phyloP scores from a whole-genome alignment of 169 alveolate genomes.

The Plasmodium adleri region DNA sequence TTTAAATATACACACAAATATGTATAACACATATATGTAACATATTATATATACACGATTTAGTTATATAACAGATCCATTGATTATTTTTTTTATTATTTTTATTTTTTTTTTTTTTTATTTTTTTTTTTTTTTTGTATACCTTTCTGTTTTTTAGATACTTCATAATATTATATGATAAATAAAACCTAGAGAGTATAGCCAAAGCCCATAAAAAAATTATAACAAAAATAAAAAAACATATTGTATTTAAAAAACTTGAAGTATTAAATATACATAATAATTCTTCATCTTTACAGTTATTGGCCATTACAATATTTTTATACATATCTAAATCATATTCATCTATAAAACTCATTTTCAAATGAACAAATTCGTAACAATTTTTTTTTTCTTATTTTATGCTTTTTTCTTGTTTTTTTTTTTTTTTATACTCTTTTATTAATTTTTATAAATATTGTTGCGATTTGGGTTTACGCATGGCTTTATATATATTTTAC shows the following conservation, averaged over 20 bases:
- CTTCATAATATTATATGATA: constrained; percentile 38
- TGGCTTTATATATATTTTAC: no score
- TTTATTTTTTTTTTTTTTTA: no score
- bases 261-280: constrained; percentile 41
- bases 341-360: constrained; percentile 49
- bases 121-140: no score
- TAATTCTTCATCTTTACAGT: constrained; percentile 46
- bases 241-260: constrained; percentile 37
- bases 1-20: not conserved
- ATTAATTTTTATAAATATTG: no score
- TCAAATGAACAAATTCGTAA: not conserved
- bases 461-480: no score
- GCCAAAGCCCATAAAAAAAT: constrained; percentile 35
- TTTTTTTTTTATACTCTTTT: not conserved
- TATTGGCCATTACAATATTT: constrained; percentile 50
- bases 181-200: constrained; percentile 16
- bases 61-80: no score
- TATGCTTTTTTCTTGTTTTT: not conserved
- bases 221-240: constrained; percentile 32
- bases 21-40: not conserved
- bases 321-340: constrained; percentile 56
- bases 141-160: constrained; percentile 50
- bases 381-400: not conserved
- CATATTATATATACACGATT: no score
- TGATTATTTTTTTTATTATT: no score